phyloP scores from a whole-genome alignment of 2,329 filamentous ascomycete genomes.

The Colletotrichum destructivum region DNA sequence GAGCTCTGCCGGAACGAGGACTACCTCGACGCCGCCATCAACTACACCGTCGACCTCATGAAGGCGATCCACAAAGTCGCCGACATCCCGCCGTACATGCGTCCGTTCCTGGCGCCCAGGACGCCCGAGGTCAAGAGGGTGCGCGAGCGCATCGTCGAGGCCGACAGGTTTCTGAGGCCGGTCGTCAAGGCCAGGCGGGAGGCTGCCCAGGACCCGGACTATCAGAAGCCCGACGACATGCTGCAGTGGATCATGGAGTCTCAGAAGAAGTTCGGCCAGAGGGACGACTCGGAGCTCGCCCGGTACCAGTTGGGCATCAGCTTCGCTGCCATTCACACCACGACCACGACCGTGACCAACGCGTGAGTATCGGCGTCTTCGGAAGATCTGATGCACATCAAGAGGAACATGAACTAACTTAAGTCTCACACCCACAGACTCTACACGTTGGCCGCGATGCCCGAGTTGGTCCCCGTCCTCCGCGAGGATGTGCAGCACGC shows the following conservation, averaged over 20 bases:
- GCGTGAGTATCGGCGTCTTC: conserved; percentile 48
- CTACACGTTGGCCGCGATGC: conserved; percentile 66
- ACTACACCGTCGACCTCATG: conserved; percentile 62
- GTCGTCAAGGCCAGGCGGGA: conserved; percentile 51
- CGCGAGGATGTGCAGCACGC: conserved; percentile 64
- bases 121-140: conserved; percentile 55
- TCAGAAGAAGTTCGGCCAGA: conserved; percentile 51
- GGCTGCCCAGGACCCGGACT: conserved; percentile 24
- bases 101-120: conserved; percentile 51
- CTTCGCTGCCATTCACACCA: conserved; percentile 68
- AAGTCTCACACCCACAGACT: conserved; percentile 51
- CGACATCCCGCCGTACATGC: conserved; percentile 50
- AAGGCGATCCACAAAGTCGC: conserved; percentile 49
- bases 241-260: conserved; percentile 63
- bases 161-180: conserved; percentile 54
- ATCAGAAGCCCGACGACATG: conserved; percentile 61
- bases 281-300: conserved; percentile 55
- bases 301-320: conserved; percentile 59
- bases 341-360: conserved; percentile 61
- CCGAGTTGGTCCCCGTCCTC: conserved; percentile 65
- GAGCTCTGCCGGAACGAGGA: conserved; percentile 61
- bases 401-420: no score
- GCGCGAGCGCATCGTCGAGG: conserved; percentile 50
- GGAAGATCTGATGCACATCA: rapidly evolving
- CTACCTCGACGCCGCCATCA: conserved; percentile 63